Conservation (phyloP, 2,329 filamentous ascomycete genomes). For the Beauveria scarabaeidicola region DNA sequence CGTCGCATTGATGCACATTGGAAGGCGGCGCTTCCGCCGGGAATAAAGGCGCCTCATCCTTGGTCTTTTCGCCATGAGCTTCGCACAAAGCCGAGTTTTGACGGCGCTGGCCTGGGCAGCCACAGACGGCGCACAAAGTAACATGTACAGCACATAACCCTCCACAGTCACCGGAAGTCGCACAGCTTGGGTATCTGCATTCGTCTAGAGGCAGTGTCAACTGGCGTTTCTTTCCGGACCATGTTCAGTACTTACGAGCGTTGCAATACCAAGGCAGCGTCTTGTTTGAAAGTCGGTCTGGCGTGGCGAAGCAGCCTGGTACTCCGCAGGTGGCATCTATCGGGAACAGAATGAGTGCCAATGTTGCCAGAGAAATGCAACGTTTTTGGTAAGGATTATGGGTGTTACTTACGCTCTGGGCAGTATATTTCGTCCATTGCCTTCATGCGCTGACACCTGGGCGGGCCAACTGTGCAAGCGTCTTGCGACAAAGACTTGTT, state of each 20-base stretch:
- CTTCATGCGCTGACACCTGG: background rate
- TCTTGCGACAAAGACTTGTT: background rate
- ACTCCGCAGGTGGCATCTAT: background rate
- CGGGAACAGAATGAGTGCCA: background rate
- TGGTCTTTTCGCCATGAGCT: background rate
- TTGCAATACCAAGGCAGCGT: conserved; percentile 1
- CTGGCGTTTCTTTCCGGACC: background rate
- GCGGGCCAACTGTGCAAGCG: background rate
- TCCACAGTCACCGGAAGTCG: background rate
- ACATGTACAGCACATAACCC: background rate
- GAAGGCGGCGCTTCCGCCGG: background rate
- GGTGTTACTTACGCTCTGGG: background rate
- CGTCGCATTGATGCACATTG: background rate
- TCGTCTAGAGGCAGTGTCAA: background rate
- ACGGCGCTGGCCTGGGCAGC: background rate
- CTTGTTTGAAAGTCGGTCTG: background rate
- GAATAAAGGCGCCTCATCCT: background rate
- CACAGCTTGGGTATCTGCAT: background rate
- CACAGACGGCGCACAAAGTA: background rate
- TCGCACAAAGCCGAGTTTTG: background rate
- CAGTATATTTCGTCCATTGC: background rate
- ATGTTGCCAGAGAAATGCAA: background rate
- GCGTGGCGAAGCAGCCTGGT: background rate
- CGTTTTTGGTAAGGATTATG: no score
- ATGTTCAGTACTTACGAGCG: background rate